Evolutionary conservation across 257 asterid genomes (phyloP).

Genomic region (Scutellaria baicalensis): DNA sequence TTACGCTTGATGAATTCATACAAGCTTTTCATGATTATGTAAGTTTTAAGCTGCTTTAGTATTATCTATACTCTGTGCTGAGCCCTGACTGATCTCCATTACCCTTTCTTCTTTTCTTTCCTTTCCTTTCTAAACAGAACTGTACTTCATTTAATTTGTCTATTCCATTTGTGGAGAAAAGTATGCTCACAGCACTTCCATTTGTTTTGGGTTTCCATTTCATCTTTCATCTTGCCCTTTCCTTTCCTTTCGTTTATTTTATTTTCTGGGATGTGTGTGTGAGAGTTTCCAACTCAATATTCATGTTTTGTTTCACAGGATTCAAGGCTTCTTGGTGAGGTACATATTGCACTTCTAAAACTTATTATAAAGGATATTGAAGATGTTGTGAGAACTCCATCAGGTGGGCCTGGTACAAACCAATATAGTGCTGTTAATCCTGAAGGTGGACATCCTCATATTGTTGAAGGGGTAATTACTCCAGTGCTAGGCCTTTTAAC

Average conservation of each 20-base stretch:
- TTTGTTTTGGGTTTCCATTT: not conserved
- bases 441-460: conserved; percentile 99
- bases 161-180: not conserved
- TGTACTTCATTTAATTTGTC: not conserved
- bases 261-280: not conserved
- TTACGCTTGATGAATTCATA: conserved; percentile 87
- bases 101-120: not conserved
- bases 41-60: conserved; percentile 31
- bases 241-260: not conserved
- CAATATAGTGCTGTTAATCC: conserved; percentile 90
- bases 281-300: not conserved
- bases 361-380: conserved; percentile 90
- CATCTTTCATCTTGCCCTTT: not conserved
- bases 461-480: conserved; percentile 91
- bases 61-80: not conserved
- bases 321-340: conserved; percentile 85
- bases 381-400: conserved; percentile 90
- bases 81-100: not conserved
- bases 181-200: not conserved
- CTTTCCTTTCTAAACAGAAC: not conserved
- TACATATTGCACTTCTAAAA: conserved; percentile 68
- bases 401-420: conserved; percentile 99
- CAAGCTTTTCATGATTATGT: conserved; percentile 95
- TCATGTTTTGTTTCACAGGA: conserved; percentile 46
- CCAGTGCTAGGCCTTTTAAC: not conserved